Evolutionary conservation across 192 early-diverging fungal species (phyloP), one percentile per base, ranked within the genome.

Genomic region (Gonapodya prolifera): DNA sequence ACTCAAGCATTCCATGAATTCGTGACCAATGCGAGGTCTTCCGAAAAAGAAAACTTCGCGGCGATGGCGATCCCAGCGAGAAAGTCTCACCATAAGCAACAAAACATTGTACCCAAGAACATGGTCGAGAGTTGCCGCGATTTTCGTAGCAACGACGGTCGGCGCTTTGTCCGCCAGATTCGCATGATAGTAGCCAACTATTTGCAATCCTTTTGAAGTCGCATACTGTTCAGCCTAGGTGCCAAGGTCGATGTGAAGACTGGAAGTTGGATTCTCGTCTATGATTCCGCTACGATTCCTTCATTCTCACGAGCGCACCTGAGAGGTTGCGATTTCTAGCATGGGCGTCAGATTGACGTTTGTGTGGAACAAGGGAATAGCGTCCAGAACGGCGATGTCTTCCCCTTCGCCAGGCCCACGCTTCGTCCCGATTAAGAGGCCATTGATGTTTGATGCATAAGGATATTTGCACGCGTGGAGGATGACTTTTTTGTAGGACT

Each of bases 321-420:
- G 71, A 30, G 18, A 18, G 28, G 29, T 13, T 30, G 28, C 71
- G 31, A 73, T 32, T 29, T 73, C 71, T 29, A 73, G 71, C 71
- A 73, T 73, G 28, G 71, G 71, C 8, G 32, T 30, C 71, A 73
- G 71, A 32, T 73, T 73, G 28, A 73, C 28, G 71, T 73, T 73
- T 2, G 71, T 73, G 71, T 73, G 71, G 71, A 73, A 73, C 13
- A 73, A 32, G 32, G 71, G 71, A 18, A 73, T 32, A 8, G 71
- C 71, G 31, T 73, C 71, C 28, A 73, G 31, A 29, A 73, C 31
- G 23, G 8, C 45, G 8, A 23, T 61, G 23, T 61, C 8, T 23
- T 61, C 8, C 23, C 8, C 8, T 61, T 61, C 45, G 8, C 45
- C 45, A 16, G 45, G 23, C 23, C 45, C 45, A 23, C 45, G 8